Conservation (phyloP, 1,284 basidiomycete species). For the Chalciporus sp. region DNA sequence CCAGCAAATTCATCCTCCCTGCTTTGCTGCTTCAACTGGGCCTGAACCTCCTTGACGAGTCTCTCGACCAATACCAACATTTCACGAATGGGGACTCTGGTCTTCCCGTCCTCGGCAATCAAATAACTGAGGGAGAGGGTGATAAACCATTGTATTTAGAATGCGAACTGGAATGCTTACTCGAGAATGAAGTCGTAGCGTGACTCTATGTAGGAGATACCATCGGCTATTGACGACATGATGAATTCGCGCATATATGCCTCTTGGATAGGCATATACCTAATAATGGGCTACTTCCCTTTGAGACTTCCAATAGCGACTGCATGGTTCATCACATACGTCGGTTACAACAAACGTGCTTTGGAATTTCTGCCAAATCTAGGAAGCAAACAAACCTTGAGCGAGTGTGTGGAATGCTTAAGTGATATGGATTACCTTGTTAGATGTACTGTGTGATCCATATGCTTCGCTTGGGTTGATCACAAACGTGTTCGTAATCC, state of each 20-base stretch:
- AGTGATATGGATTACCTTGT: conserved; percentile 45
- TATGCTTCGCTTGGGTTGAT: conserved; percentile 71
- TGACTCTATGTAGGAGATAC: conserved; percentile 72
- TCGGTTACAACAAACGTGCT: conserved; percentile 54
- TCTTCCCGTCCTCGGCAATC: conserved; percentile 54
- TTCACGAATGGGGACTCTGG: conserved; percentile 59
- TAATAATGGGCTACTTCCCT: conserved; percentile 22
- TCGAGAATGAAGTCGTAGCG: conserved; percentile 65
- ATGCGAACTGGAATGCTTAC: conserved; percentile 37
- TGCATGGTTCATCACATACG: conserved; percentile 37
- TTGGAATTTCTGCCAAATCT: conserved; percentile 74
- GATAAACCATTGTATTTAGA: not conserved
- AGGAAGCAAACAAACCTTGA: not conserved
- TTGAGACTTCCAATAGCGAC: not conserved
- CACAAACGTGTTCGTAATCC: conserved; percentile 56
- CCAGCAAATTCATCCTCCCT: conserved; percentile 63
- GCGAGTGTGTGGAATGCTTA: not conserved
- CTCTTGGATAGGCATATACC: conserved; percentile 26
- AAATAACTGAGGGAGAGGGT: conserved; percentile 40
- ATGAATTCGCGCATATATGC: conserved; percentile 25
- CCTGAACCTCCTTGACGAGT: conserved; percentile 56
- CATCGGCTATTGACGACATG: conserved; percentile 64
- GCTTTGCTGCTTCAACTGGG: conserved; percentile 51
- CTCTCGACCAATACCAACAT: conserved; percentile 58
- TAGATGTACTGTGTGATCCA: conserved; percentile 62